Evolutionary conservation across 768 basidiomycete species (phyloP), one percentile per base, ranked within the genome.

Genomic region (Solioccasus polychromus): DNA sequence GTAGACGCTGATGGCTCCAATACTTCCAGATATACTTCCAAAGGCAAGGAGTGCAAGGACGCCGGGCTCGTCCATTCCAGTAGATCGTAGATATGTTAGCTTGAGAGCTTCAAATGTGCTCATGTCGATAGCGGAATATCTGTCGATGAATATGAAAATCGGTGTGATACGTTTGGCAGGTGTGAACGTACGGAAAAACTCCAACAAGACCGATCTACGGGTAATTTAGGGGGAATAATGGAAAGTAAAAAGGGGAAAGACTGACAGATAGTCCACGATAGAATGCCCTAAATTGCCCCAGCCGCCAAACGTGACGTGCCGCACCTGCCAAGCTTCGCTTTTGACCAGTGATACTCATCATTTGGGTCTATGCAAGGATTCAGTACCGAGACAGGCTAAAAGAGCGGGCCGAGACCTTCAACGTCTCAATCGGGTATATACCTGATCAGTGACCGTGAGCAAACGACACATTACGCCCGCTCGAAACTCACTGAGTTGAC

Each of bases 31-130:
- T 51, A 95, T 68, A 56, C 91, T 93, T 35, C 94, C 94, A 57
- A 96, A 97, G 4, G 88, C 83, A 15, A 98, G 79, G 24, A 92
- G 63, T 22, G 89, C 92, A 42, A 93, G 74, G 6, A 93, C 81
- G 3, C 90, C 89, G 0, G 95, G 92, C 63, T 99, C 94, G 22
- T 92, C 85, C 57, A 85, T 80, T 26, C 85, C 86, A 5, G 89
- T 88, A 25, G 93, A 95, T 41, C 82, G 79, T 30, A 87, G 71
- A 65, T 98, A 98, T 2, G 88, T 83, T 35, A 93, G 72, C 64
- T 98, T 98, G 45, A 99, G 80, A 2, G 92, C 91, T 70, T 97
- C 95, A 48, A 96, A 98, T 3, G 94, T 94, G 57, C 85, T 88
- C 90, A 92, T 95, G 67, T 99, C 95, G 52, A 98, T 99, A 5